Conservation (phyloP, 257 asterid genomes). For the Fraxinus americana region DNA sequence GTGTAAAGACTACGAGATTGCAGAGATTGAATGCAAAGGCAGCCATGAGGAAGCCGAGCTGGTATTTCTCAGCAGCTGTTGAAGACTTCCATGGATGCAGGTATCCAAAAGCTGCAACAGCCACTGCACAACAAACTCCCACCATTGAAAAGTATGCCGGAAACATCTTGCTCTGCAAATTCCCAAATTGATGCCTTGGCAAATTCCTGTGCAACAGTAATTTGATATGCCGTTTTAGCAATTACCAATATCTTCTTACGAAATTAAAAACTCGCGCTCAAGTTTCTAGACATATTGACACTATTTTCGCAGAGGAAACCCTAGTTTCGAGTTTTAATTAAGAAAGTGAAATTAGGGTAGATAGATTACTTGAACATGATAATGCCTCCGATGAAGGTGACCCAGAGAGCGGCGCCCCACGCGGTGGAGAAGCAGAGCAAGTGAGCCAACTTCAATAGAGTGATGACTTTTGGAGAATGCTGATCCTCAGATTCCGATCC, state of each 20-base stretch:
- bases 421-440: conserved; percentile 93
- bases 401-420: conserved; percentile 98
- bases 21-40: conserved; percentile 88
- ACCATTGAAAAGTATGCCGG: conserved; percentile 97
- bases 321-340: not conserved
- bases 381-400: conserved; percentile 98
- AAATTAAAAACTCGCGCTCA: not conserved
- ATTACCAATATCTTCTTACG: not conserved
- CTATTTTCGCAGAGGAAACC: not conserved
- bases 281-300: not conserved
- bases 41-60: conserved; percentile 78
- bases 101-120: conserved; percentile 77
- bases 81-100: conserved; percentile 92
- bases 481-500: conserved; percentile 73
- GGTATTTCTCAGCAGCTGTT: conserved; percentile 71
- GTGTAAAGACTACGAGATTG: conserved; percentile 87
- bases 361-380: conserved; percentile 82
- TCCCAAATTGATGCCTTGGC: conserved; percentile 97
- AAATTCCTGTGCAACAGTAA: conserved; percentile 57
- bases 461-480: conserved; percentile 45
- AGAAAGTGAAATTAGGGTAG: not conserved
- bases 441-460: conserved; percentile 71
- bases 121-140: conserved; percentile 89
- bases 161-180: conserved; percentile 96
- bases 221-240: not conserved